Evolutionary conservation across 2,329 filamentous ascomycete genomes (phyloP).

Genomic region (Falciphora oryzae): DNA sequence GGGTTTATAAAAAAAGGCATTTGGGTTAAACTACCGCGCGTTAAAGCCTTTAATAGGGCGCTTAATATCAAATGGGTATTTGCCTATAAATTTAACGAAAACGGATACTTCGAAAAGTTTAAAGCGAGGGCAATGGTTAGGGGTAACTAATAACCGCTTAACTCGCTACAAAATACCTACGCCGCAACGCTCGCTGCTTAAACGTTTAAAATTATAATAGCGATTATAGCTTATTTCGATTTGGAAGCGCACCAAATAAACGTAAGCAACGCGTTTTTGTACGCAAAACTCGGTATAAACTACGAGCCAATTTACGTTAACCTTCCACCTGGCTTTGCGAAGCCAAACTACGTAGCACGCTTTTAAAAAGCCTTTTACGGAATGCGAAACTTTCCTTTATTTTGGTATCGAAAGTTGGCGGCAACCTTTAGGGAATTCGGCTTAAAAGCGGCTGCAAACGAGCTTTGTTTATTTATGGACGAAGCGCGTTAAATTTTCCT

Average conservation of each 20-base stretch:
- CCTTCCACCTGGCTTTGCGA: neutral
- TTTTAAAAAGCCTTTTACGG: neutral
- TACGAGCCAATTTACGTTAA: neutral
- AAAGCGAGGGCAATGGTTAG: neutral
- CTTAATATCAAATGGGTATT: neutral
- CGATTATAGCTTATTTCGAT: neutral
- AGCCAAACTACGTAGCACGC: neutral
- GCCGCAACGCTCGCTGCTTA: neutral
- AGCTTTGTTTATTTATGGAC: neutral
- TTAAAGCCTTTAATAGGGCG: neutral
- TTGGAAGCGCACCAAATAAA: neutral
- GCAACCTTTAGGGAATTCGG: neutral
- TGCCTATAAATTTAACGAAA: neutral
- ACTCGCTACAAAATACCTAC: neutral
- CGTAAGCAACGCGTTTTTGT: neutral
- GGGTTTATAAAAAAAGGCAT: neutral
- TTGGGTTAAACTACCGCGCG: neutral
- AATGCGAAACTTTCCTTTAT: neutral
- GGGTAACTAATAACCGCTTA: neutral
- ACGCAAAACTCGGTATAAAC: neutral
- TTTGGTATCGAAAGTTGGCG: neutral
- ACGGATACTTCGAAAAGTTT: neutral
- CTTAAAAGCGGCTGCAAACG: neutral
- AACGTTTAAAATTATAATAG: neutral
- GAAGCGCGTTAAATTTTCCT: neutral